Evolutionary conservation across 2,329 filamentous ascomycete genomes (phyloP), one percentile per base, ranked within the genome.

Genomic region (Lachnellula subtilissima): DNA sequence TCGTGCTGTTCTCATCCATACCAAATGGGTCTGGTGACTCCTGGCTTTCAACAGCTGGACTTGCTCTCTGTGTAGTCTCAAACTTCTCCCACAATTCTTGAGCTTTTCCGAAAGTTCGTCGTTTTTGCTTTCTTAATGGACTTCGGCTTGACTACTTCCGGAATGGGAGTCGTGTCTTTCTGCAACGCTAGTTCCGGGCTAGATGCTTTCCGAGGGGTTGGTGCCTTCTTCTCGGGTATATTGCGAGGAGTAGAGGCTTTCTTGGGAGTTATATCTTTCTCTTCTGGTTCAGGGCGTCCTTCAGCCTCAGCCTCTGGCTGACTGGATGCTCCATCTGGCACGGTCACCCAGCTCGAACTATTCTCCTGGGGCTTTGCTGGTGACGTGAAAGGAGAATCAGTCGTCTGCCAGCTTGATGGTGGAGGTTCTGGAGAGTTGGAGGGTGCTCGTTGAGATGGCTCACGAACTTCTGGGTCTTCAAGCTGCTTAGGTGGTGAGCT

Each of bases 401-500:
- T 45, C 15, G 61, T 65, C 42, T 66, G 58, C 65, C 65, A 68
- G 23, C 57, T 65, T 19, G 63, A 61, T 23, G 64, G 58, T 40
- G 53, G 56, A 52, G 42, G 49, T 39, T 55, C 48, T n/a, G 48
- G 48, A 19, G 57, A 55, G 35, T 45, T 17, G 3, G 25, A 22
- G 12, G 17, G 7, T 19, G 28, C 17, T 50, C 22, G 15, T 25
- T 47, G 40, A 25, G 28, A 55, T 19, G 53, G 36, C 37, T 58
- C 48, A 54, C 35, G 48, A 43, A 40, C 17, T 53, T 7, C 28
- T 35, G 43, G 7, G 36, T n/a, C 12, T 35, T 42, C 5, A 45
- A 12, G 32, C 14, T 17, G 28, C 22, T 3, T 32, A 15, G 45
- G 40, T 15, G 28, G 35, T 19, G 43, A 52, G 39, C 23, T 49